Evolutionary conservation across 176 grass and related monocot genomes (phyloP).

Genomic region (Poa pratensis): DNA sequence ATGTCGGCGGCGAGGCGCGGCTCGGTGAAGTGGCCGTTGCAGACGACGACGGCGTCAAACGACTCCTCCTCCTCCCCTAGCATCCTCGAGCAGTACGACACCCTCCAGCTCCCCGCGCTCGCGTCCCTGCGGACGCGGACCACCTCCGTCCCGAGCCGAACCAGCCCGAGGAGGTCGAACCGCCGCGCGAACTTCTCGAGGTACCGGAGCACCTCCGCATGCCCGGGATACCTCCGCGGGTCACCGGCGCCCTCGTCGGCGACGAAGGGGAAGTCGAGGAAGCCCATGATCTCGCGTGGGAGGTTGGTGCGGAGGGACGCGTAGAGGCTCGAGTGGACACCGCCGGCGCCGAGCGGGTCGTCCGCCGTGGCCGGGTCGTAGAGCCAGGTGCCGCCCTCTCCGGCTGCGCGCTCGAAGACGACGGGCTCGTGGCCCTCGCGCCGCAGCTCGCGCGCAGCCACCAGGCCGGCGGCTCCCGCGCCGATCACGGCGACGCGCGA

Average conservation of each 20-base stretch:
- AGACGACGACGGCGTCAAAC: slow-evolving; percentile 63
- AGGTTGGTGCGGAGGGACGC: slow-evolving; percentile 82
- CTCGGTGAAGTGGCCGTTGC: slow-evolving; percentile 64
- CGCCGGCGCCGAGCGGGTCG: slow-evolving; percentile 58
- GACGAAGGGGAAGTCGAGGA: slow-evolving; percentile 78
- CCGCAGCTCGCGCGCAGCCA: slow-evolving; percentile 59
- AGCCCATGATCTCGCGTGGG: slow-evolving; percentile 78
- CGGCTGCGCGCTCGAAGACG: slow-evolving; percentile 61
- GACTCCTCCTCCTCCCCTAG: neutral
- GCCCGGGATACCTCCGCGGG: slow-evolving; percentile 52
- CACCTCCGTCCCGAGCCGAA: slow-evolving; percentile 60
- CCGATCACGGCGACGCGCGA: slow-evolving; percentile 65
- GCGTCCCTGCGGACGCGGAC: slow-evolving; percentile 39
- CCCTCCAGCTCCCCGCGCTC: slow-evolving; percentile 26
- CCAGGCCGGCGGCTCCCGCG: slow-evolving; percentile 71
- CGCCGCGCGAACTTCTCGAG: slow-evolving; percentile 55
- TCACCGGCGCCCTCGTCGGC: slow-evolving; percentile 19
- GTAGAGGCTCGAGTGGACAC: slow-evolving; percentile 74
- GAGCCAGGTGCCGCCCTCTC: slow-evolving; percentile 72
- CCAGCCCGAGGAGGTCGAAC: slow-evolving; percentile 43
- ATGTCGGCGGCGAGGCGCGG: slow-evolving; percentile 59
- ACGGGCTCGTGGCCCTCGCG: slow-evolving; percentile 77
- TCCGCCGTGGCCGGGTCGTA: slow-evolving; percentile 8
- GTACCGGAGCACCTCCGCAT: slow-evolving; percentile 59
- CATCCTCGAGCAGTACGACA: neutral